phyloP scores from a whole-genome alignment of 2,329 filamentous ascomycete species.

The Epichloe uncinata region DNA sequence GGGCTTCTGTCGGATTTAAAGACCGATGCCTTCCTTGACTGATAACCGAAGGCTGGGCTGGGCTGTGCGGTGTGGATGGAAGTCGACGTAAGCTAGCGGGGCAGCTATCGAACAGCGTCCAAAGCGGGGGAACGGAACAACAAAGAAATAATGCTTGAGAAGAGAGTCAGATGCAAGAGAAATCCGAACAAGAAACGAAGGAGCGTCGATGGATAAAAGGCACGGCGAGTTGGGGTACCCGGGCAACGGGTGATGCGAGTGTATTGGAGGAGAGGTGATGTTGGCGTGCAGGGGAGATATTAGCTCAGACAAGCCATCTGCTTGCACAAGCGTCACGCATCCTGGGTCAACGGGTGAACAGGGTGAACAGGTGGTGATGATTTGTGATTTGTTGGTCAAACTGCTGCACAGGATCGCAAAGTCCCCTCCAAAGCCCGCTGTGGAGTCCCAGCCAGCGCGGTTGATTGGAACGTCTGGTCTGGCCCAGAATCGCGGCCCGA shows the following conservation, averaged over 20 bases:
- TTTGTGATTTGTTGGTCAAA: no score
- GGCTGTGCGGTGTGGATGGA: conserved; percentile 1
- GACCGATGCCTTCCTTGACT: conserved; percentile 3
- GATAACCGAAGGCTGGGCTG: neutral
- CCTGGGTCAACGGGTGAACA: no score
- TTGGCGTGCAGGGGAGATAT: neutral
- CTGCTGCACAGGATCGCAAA: no score
- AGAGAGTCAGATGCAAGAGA: neutral
- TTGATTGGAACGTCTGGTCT: neutral
- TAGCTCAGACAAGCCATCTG: no score
- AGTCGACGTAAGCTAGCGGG: neutral
- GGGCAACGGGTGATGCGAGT: neutral
- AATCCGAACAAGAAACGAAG: neutral
- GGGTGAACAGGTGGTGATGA: no score
- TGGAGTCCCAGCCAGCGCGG: neutral
- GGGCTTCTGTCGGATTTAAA: neutral
- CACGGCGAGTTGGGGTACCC: neutral
- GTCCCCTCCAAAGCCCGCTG: neutral
- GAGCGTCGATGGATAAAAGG: neutral
- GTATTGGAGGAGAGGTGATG: neutral
- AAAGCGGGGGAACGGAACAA: neutral
- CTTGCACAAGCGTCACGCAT: no score
- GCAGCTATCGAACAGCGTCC: neutral
- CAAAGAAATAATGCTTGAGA: neutral
- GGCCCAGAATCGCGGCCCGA: neutral